These are phyloP conservation scores for Malus sieversii DNA, from an alignment of 306 rosid genomes.

Conservation along the genomic window DNA sequence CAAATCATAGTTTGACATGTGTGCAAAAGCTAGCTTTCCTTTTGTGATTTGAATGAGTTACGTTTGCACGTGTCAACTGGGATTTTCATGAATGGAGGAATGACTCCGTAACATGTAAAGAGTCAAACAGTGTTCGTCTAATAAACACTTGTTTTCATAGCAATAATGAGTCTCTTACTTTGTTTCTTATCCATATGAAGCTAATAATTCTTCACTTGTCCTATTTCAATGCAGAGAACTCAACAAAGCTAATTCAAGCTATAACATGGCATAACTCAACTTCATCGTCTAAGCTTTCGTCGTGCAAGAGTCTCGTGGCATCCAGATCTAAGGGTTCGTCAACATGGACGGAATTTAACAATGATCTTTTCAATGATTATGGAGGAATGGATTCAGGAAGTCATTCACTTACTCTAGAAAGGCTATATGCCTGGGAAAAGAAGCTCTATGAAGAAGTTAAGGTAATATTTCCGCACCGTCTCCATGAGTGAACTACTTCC, in stretches of 20 bases:
- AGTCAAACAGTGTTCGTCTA: not conserved
- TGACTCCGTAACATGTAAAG: not conserved
- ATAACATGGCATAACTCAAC: slow-evolving; percentile 66
- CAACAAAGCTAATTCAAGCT: slow-evolving; percentile 75
- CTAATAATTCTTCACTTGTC: not conserved
- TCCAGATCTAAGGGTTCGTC: slow-evolving; percentile 53
- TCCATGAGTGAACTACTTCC: not conserved
- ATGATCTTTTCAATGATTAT: slow-evolving; percentile 74
- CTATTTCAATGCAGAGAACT: slow-evolving; percentile 62
- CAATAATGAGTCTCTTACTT: not conserved
- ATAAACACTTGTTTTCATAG: not conserved
- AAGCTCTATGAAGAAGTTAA: slow-evolving; percentile 90
- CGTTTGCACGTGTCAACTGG: not conserved
- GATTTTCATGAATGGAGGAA: not conserved
- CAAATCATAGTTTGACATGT: not conserved
- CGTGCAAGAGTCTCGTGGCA: slow-evolving; percentile 78
- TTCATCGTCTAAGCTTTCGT: slow-evolving; percentile 52
- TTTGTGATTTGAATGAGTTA: not conserved
- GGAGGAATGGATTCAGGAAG: slow-evolving; percentile 93
- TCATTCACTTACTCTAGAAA: slow-evolving; percentile 77
- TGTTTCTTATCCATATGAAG: not conserved
- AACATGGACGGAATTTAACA: slow-evolving; percentile 66
- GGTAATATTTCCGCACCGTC: slow-evolving; percentile 33
- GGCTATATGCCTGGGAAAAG: slow-evolving; percentile 96
- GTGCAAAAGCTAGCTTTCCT: not conserved